phyloP scores from a whole-genome alignment of 768 basidiomycete genomes.

The Chlorophyllum brunneum region DNA sequence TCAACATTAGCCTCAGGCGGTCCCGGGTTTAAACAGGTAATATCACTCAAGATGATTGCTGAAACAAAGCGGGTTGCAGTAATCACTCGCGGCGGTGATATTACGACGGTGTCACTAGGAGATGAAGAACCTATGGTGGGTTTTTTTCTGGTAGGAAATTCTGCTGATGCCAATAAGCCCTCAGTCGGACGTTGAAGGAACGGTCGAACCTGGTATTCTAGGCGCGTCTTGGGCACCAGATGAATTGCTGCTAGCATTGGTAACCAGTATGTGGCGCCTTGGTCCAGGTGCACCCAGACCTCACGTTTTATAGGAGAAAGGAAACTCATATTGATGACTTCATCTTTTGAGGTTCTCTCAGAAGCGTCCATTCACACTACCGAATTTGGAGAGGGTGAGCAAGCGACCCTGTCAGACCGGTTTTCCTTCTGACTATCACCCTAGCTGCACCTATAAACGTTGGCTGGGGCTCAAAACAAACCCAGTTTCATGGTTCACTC shows the following conservation, averaged over 20 bases:
- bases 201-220: conserved; percentile 78
- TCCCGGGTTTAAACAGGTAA: conserved; percentile 37
- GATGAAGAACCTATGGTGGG: conserved; percentile 44
- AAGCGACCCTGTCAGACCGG: not conserved
- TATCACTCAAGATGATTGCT: conserved; percentile 65
- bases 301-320: conserved; percentile 47
- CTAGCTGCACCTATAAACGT: conserved; percentile 89
- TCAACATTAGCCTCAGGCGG: conserved; percentile 25
- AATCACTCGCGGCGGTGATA: conserved; percentile 78
- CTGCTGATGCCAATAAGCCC: not conserved
- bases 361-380: conserved; percentile 68
- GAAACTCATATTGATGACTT: conserved; percentile 85
- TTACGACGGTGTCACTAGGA: conserved; percentile 61
- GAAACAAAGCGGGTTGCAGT: conserved; percentile 67
- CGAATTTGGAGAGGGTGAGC: conserved; percentile 83
- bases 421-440: conserved; percentile 2
- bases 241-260: conserved; percentile 76
- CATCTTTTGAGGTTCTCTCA: conserved; percentile 82
- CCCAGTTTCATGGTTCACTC: conserved; percentile 95
- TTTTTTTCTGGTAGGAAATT: conserved; percentile 4
- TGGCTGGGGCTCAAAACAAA: conserved; percentile 96
- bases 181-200: conserved; percentile 80
- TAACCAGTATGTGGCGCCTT: conserved; percentile 55
- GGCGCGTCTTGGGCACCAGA: conserved; percentile 92
- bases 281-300: not conserved